Conservation (phyloP, 2,329 filamentous ascomycete species). For the Atkinsonella texensis region DNA sequence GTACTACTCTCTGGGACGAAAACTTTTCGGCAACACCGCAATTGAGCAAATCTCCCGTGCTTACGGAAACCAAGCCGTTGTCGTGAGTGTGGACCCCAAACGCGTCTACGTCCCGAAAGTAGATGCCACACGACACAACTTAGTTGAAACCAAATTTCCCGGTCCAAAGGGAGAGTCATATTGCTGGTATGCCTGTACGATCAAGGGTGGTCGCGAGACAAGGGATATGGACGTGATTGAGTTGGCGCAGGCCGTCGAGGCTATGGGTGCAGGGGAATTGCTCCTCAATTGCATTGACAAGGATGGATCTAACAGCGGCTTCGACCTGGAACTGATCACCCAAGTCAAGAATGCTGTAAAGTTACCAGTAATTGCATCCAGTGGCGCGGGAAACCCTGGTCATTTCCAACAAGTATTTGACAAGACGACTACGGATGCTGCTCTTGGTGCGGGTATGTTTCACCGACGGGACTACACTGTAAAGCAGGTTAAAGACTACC, state of each 20-base stretch:
- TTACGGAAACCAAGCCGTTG: constrained; percentile 94
- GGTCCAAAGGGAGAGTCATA: constrained; percentile 66
- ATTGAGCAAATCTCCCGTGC: constrained; percentile 91
- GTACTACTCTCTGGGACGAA: constrained; percentile 61
- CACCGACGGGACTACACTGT: constrained; percentile 93
- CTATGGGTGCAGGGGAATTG: constrained; percentile 91
- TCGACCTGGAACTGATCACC: constrained; percentile 81
- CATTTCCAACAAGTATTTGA: constrained; percentile 90
- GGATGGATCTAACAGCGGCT: constrained; percentile 88
- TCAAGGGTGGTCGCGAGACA: constrained; percentile 91
- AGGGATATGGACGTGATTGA: constrained; percentile 87
- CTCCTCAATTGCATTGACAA: constrained; percentile 96
- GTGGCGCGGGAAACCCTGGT: constrained; percentile 73
- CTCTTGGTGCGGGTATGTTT: constrained; percentile 94
- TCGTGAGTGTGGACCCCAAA: constrained; percentile 89
- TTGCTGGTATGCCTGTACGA: constrained; percentile 97
- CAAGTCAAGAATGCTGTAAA: constrained; percentile 78
- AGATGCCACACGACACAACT: constrained; percentile 60
- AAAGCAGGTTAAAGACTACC: constrained; percentile 77
- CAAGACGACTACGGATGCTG: constrained; percentile 78
- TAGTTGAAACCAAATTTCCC: constrained; percentile 54
- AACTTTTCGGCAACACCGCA: constrained; percentile 68
- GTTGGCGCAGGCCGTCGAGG: constrained; percentile 78
- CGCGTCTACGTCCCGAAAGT: constrained; percentile 70
- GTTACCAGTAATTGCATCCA: constrained; percentile 92